Evolutionary conservation across 2,329 filamentous ascomycete genomes (phyloP).

Genomic region (Chalaropsis thielavioides): DNA sequence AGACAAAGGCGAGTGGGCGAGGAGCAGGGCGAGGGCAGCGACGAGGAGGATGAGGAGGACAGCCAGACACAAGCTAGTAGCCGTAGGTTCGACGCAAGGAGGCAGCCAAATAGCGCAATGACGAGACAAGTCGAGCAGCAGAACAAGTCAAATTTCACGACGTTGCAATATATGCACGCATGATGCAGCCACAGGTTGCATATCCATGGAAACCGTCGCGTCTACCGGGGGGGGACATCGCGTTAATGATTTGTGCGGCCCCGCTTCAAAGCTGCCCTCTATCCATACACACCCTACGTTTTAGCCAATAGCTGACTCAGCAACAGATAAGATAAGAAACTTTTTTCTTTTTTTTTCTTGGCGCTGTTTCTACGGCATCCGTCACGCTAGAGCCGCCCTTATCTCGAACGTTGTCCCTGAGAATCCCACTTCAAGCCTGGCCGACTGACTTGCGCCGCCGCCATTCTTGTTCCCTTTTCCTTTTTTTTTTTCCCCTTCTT

Average conservation of each 20-base stretch:
- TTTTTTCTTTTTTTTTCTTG: constrained; percentile 8
- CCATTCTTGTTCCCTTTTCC: background rate
- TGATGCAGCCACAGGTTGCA: background rate
- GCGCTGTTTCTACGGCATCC: no score
- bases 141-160: background rate
- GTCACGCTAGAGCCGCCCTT: background rate
- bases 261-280: background rate
- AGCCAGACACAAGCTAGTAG: no score
- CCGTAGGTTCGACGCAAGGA: background rate
- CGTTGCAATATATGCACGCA: background rate
- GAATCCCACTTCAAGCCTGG: background rate
- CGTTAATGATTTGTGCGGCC: background rate
- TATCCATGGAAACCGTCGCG: constrained; percentile 1
- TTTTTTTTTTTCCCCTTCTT: no score
- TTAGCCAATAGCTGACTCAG: background rate
- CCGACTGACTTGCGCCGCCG: constrained; percentile 2
- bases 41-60: no score
- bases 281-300: background rate
- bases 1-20: no score
- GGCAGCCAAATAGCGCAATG: background rate
- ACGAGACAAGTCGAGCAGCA: background rate
- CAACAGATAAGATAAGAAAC: background rate
- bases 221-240: background rate
- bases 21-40: no score
- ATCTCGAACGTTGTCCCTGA: background rate